Evolutionary conservation across 768 basidiomycete genomes (phyloP), one percentile per base, ranked within the genome.

Genomic region (Suillus decipiens): DNA sequence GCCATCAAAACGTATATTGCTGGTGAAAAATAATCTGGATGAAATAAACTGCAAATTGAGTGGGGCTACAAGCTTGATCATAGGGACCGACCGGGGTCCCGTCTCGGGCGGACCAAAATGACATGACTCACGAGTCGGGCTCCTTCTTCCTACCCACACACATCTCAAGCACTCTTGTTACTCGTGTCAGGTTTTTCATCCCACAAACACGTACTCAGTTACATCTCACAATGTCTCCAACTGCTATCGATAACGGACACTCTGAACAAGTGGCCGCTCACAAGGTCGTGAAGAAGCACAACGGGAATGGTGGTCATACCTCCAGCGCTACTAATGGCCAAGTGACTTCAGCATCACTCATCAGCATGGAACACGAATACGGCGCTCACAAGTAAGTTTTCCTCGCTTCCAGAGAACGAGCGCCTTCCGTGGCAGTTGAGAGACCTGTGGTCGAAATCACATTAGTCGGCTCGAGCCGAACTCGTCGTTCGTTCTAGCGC

Each of bases 321-420:
- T 17, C 62, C 17, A 41, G 56, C 28, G 3, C 37, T 19, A n/a
- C 36, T 39, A 39, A 66, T 19, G 67, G 63, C 17, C 77, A 76
- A 66, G 61, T 87, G 28, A 80, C 83, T 12, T 89, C 89, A n/a
- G 82, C 82, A 51, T 83, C 90, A 45, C 82, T 95, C 51, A 92
- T 98, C 67, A 79, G 81, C 51, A 81, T 95, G 67, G 95, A 98
- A 75, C 85, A 93, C 68, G 82, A 90, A 71, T 83, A 89, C 70
- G 88, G 89, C 36, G 93, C 93, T 60, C 93, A 95, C 83, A 95
- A 95, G 94, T 95, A 76, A 84, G 90, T 83, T 54, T 55, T 55
- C 51, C 41, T 61, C 45, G 19, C 55, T 58, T 59, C 36, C 31
- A 36, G n/a, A 24, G 56, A 54, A 47, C 28, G 36, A 43, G 62